Evolutionary conservation across 441 rosid species (phyloP), one percentile per base, ranked within the genome.

Genomic region (Jatropha podagrica): DNA sequence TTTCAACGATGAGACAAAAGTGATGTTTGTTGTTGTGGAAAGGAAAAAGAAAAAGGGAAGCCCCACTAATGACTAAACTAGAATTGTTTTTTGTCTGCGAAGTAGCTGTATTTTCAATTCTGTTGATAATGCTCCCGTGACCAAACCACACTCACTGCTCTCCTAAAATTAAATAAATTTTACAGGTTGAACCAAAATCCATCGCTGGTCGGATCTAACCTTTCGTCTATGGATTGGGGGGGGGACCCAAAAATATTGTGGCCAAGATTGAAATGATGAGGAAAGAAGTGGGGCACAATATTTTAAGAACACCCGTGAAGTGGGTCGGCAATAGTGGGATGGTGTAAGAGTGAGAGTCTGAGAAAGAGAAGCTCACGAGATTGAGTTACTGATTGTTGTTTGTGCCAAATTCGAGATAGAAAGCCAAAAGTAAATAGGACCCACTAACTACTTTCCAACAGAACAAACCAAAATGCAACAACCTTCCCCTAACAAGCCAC

Each of bases 321-420:
- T 82, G 87, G 86, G 88, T 72, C 83, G 88, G 87, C 86, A 65
- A 55, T 68, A 41, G 32, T 32, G 32, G 32, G 69, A 73, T 64
- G 71, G 78, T 20, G 75, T 42, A 42, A 66, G 64, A 11, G 46
- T n/a, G 65, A 6, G 65, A 26, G 40, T 4, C 23, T 7, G 60
- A 60, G 11, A 27, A 32, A 32, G 52, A 48, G 10, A 44, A 32
- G 59, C 72, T 82, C 87, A 85, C 86, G 86, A 67, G 87, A 78
- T 56, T 26, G 37, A 63, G 32, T 10, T 46, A 46, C 49, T 46
- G 32, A 32, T 46, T 46, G 48, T 64, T 12, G 54, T 23, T 23
- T 23, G 23, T 64, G 76, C 68, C 0, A 59, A 74, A 63, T 56
- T 71, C 82, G 27, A 74, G 32, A 51, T 4, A 14, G 55, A 80